phyloP scores from a whole-genome alignment of 345 rosid species.

The Eutrema japonicum region DNA sequence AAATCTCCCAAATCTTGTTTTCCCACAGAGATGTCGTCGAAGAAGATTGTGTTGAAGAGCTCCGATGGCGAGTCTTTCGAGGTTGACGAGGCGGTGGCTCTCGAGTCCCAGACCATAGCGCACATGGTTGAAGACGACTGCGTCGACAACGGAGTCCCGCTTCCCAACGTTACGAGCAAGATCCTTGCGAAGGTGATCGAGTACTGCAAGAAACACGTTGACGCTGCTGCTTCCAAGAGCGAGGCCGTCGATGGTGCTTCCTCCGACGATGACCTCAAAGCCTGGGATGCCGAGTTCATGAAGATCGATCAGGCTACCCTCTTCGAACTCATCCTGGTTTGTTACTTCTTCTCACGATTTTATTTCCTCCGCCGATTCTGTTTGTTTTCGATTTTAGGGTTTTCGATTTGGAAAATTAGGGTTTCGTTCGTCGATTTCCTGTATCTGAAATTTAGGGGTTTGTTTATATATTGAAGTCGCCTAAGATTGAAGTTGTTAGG shows the following conservation, averaged over 20 bases:
- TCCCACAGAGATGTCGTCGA: slow-evolving; percentile 43
- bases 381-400: slow-evolving; percentile 5
- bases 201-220: slow-evolving; percentile 80
- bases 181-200: slow-evolving; percentile 80
- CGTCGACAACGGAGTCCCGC: slow-evolving; percentile 62
- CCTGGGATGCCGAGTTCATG: slow-evolving; percentile 73
- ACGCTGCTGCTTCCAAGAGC: slow-evolving; percentile 43
- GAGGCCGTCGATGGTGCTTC: slow-evolving; percentile 41
- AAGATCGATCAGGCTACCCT: slow-evolving; percentile 76
- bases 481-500: neutral
- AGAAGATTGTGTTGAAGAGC: slow-evolving; percentile 58
- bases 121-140: slow-evolving; percentile 73
- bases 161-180: slow-evolving; percentile 74
- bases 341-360: neutral
- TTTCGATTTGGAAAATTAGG: slow-evolving; percentile 36
- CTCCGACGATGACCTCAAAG: slow-evolving; percentile 57
- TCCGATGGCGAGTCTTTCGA: slow-evolving; percentile 73
- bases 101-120: slow-evolving; percentile 63
- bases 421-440: neutral
- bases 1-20: slow-evolving; percentile 9
- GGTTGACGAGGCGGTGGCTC: slow-evolving; percentile 70
- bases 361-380: too few species aligned
- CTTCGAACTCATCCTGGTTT: slow-evolving; percentile 71
- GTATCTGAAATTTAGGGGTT: neutral
- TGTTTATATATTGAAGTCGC: neutral